Percentiles rank a stretch among this genome's conserved stretches.
These are phyloP conservation scores for Aspergillus steynii DNA, from an alignment of 495 filamentous ascomycete species.

Conservation along the genomic window DNA sequence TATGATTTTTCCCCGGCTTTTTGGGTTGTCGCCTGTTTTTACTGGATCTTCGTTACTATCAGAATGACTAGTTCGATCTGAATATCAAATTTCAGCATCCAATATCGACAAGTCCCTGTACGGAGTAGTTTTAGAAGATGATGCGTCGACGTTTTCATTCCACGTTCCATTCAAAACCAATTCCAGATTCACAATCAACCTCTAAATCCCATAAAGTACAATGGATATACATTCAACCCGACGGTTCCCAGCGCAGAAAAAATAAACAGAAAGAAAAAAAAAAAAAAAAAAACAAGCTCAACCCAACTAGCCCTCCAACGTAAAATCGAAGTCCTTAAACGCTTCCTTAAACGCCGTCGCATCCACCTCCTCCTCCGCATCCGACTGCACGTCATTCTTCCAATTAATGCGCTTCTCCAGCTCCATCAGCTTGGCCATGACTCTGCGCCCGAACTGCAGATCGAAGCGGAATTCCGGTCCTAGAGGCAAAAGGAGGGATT, in stretches of 20 bases:
- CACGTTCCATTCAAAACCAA: not conserved
- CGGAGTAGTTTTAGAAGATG: not conserved
- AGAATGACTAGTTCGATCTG: not conserved
- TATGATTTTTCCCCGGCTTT: not conserved
- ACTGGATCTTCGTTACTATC: not conserved
- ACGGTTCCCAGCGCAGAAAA: not conserved
- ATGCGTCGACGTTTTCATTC: not conserved
- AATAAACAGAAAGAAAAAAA: not conserved
- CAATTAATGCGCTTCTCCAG: slow-evolving; percentile 74
- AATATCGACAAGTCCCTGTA: not conserved
- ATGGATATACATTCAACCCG: not conserved
- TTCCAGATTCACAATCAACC: not conserved
- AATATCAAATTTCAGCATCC: not conserved
- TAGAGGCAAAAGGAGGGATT: slow-evolving; percentile 52
- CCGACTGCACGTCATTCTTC: slow-evolving; percentile 76
- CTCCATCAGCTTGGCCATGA: slow-evolving; percentile 83
- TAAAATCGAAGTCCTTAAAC: slow-evolving; percentile 88
- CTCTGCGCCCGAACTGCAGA: slow-evolving; percentile 68
- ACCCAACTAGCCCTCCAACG: slow-evolving; percentile 38
- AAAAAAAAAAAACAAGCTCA: slow-evolving; percentile 1
- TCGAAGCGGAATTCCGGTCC: slow-evolving; percentile 57
- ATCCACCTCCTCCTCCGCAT: slow-evolving; percentile 76
- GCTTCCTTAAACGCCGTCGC: slow-evolving; percentile 77
- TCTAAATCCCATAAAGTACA: not conserved
- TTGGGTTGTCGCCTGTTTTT: not conserved